A percentile compares a stretch with the other conserved stretches of the same genome.
phyloP scores from a whole-genome alignment of 768 basidiomycete genomes.

The Rhizopogon vinicolor region DNA sequence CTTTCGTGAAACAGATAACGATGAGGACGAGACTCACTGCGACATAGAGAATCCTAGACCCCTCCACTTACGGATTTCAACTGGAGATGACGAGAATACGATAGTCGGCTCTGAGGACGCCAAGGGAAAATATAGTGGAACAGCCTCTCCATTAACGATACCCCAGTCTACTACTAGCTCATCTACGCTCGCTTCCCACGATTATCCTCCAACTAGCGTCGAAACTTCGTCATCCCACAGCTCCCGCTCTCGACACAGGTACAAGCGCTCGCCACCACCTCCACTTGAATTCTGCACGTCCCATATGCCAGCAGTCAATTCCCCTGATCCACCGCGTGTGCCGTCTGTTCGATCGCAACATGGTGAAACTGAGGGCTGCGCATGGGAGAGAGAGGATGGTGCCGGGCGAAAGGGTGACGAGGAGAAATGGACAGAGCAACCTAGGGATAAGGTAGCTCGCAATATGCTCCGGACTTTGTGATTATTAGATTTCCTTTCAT shows the following conservation, averaged over 20 bases:
- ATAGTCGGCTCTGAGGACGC: constrained; percentile 12
- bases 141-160: constrained; percentile 14
- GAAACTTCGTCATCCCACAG: constrained; percentile 29
- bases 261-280: constrained; percentile 32
- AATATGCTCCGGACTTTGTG: not conserved
- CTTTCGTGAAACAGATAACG: constrained; percentile 55
- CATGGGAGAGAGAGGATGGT: constrained; percentile 48
- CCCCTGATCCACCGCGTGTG: constrained; percentile 17
- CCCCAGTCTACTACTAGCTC: constrained; percentile 5
- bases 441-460: constrained; percentile 28
- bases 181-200: constrained; percentile 12
- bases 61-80: constrained; percentile 31
- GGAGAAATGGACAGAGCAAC: constrained; percentile 35
- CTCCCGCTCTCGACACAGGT: constrained; percentile 22
- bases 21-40: constrained; percentile 36
- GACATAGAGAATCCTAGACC: constrained; percentile 44
- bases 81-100: constrained; percentile 20
- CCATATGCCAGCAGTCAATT: constrained; percentile 31
- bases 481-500: not conserved
- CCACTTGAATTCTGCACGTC: constrained; percentile 33
- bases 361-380: constrained; percentile 12
- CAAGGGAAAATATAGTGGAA: constrained; percentile 6
- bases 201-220: constrained; percentile 57
- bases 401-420: constrained; percentile 43
- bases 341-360: not conserved